Evolutionary conservation across 192 early-diverging fungal species (phyloP).

Genomic region (Chytriomyces confervae): DNA sequence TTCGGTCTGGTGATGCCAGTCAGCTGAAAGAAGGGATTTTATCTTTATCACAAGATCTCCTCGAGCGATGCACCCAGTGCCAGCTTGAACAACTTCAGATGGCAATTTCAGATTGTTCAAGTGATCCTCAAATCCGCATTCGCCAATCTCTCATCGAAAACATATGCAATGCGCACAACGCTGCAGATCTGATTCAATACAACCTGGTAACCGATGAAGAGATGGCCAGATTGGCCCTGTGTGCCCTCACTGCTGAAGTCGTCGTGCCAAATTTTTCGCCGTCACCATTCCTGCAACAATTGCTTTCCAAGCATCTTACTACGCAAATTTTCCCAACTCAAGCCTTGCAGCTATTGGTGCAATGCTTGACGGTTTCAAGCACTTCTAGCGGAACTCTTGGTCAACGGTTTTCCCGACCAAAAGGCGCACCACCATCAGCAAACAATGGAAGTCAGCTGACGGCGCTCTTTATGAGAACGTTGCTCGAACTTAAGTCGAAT

Average conservation of each 20-base stretch:
- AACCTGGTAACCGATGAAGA: not conserved
- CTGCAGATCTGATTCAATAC: not conserved
- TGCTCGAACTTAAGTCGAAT: too few species aligned
- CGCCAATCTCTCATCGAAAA: not conserved
- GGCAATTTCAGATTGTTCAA: not conserved
- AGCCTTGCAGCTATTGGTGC: not conserved
- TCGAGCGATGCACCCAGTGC: not conserved
- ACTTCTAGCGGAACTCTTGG: not conserved
- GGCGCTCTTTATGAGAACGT: too few species aligned
- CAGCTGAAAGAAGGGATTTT: not conserved
- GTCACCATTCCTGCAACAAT: slow-evolving; percentile 1
- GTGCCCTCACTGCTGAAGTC: slow-evolving; percentile 3
- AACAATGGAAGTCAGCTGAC: too few species aligned
- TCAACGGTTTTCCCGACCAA: not conserved
- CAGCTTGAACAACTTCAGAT: not conserved
- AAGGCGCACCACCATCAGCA: too few species aligned
- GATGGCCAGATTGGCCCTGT: not conserved
- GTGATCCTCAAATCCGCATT: not conserved
- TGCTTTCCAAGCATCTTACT: not conserved
- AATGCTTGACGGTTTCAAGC: not conserved
- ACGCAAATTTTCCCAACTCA: not conserved
- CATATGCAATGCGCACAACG: not conserved
- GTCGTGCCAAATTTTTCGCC: not conserved
- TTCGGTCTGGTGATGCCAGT: not conserved
- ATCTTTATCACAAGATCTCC: not conserved